Base-by-base conservation (phyloP, 192 early-diverging fungal species). In the Paraglomus brasilianum region DNA sequence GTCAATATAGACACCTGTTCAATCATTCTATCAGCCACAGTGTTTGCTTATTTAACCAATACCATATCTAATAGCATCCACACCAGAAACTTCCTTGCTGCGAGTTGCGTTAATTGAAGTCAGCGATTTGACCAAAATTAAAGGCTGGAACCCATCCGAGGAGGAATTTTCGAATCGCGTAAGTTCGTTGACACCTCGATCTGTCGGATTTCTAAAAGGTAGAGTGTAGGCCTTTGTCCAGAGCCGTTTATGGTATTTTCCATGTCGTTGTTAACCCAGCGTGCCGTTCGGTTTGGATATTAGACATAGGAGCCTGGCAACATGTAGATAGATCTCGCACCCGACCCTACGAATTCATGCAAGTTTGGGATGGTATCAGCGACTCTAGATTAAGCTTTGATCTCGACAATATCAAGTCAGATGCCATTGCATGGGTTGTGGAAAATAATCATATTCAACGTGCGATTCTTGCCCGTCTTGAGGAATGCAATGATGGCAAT, bases 401-500 rank as follows among this genome's bases (percentile, higher is more conserved):
- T 70, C 73, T 87, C 14, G 57, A 82, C 3, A 45, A 74, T 63
- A 59, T 60, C 22, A 73, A 74, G 15, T 50, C 48, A 8, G 14
- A 68, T 63, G 50, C 85, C 51, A 83, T 94, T 42, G 95, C 93
- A 7, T 92, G 80, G 67, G 95, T 98, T 80, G 82, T 94, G 17
- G 94, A 98, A 75, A 98, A 95, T 68, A 72, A 86, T 60, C 85
- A 91, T 77, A 75, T 97, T 30, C 92, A 93, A 59, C 71, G 81
- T 19, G 92, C 86, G 0, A 71, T 95, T 8, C 83, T 91, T 13
- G 70, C 74, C 41, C 73, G 78, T n/a, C 53, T 89, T 9, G 42
- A 81, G 17, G 56, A 71, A 13, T 75, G 57, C 9, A 70, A 75
- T 36, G 69, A 58, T 5, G 80, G 81, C 13, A 71, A 77, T 13